Percentiles rank a stretch among this genome's conserved stretches.
Evolutionary conservation across 2,329 filamentous ascomycete species (phyloP).

Genomic region (Fusarium sp.): DNA sequence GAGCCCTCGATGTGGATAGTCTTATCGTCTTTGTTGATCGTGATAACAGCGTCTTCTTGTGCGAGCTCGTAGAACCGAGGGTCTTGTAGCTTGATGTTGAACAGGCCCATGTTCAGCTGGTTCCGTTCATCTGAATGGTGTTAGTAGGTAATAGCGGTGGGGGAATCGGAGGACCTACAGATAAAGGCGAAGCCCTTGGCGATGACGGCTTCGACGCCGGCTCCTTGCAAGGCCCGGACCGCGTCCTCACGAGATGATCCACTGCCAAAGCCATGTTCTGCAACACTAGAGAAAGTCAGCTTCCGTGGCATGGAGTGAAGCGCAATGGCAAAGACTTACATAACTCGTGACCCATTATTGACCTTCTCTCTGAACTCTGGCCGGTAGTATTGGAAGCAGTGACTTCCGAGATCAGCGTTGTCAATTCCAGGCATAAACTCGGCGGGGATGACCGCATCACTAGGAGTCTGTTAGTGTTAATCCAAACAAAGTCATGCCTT

Average conservation of each 20-base stretch:
- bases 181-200: conserved; percentile 35
- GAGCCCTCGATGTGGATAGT: background rate
- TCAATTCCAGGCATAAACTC: conserved; percentile 36
- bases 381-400: conserved; percentile 37
- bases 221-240: conserved; percentile 24
- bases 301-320: background rate
- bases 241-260: conserved; percentile 28
- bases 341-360: conserved; percentile 15
- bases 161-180: background rate
- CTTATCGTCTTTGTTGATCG: background rate
- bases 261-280: background rate
- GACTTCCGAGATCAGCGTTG: conserved; percentile 37
- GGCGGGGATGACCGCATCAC: conserved; percentile 3
- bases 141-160: background rate
- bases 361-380: conserved; percentile 32
- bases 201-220: conserved; percentile 27
- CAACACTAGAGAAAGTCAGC: background rate
- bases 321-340: background rate
- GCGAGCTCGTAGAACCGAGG: background rate
- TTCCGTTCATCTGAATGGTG: background rate
- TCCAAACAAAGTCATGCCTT: too few species aligned
- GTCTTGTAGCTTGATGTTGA: background rate
- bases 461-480: background rate
- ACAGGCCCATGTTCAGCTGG: background rate
- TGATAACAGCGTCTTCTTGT: background rate